Evolutionary conservation across 371 early-diverging fungal species (phyloP).

Genomic region (Mucor irregularis): DNA sequence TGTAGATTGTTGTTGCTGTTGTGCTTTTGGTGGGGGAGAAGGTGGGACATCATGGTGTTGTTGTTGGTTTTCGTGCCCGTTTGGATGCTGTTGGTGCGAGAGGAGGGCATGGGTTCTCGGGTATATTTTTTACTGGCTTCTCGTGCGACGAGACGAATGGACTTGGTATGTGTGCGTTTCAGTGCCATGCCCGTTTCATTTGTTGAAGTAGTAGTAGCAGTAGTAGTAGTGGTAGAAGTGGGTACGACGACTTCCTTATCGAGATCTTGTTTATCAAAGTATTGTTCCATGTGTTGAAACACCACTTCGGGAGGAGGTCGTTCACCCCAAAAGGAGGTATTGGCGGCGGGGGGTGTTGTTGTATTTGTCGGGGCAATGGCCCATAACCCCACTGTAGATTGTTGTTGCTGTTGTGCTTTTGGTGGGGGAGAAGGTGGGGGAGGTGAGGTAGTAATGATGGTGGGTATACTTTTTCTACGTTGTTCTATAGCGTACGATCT

Average conservation of each 20-base stretch:
- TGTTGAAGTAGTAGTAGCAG: too few relatives aligned
- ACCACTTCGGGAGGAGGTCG: conserved; percentile 78
- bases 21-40: too few relatives aligned
- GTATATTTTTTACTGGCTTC: conserved; percentile 39
- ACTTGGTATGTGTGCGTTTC: conserved; percentile 39
- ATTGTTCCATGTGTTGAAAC: conserved; percentile 70
- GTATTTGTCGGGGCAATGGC: conserved; percentile 6
- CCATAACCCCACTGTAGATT: conserved; percentile 20
- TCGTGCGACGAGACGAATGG: conserved; percentile 52
- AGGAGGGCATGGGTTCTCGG: conserved; percentile 25
- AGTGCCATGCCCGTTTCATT: too few relatives aligned
- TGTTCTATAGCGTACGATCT: too few relatives aligned
- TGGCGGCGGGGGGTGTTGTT: not conserved
- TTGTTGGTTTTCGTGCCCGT: too few relatives aligned
- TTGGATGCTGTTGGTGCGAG: not conserved
- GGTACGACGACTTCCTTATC: conserved; percentile 64
- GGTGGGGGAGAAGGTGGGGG: not conserved
- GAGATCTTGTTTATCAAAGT: conserved; percentile 78
- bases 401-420: conserved; percentile 12
- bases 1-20: too few relatives aligned
- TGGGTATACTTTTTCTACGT: too few relatives aligned
- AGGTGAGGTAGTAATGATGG: too few relatives aligned
- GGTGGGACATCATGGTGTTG: too few relatives aligned
- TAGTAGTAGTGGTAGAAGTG: not conserved
- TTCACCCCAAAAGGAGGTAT: conserved; percentile 58